phyloP scores from a whole-genome alignment of 2,329 filamentous ascomycete genomes.

The Cladosporium sp. region DNA sequence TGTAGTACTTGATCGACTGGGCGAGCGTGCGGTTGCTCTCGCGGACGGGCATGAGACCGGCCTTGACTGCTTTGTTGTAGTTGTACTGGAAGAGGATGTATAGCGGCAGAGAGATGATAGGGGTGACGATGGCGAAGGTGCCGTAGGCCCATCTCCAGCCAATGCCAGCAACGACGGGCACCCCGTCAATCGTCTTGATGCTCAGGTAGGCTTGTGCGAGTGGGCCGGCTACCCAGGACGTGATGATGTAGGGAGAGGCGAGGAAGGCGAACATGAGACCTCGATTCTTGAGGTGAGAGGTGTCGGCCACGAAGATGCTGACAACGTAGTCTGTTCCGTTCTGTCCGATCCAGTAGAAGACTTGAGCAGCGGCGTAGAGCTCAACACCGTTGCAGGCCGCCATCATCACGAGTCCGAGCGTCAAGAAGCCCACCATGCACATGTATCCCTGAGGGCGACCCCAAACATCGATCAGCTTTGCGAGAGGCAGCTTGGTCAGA shows the following conservation, averaged over 20 bases:
- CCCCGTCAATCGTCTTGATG: background rate
- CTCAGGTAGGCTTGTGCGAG: constrained; percentile 21
- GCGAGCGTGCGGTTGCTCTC: constrained; percentile 44
- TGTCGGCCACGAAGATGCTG: constrained; percentile 64
- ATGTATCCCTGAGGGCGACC: constrained; percentile 61
- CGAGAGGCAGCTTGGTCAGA: constrained; percentile 60
- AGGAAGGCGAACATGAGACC: constrained; percentile 61
- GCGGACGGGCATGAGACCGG: constrained; percentile 45
- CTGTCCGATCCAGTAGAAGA: constrained; percentile 61
- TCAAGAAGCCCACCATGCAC: constrained; percentile 49
- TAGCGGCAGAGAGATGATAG: constrained; percentile 57
- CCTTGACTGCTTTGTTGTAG: constrained; percentile 55
- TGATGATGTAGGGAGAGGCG: constrained; percentile 62
- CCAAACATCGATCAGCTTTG: constrained; percentile 65
- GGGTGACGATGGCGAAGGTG: constrained; percentile 61
- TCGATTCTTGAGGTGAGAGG: constrained; percentile 60
- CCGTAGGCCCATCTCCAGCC: constrained; percentile 67
- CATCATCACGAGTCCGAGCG: constrained; percentile 60
- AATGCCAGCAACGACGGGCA: constrained; percentile 9
- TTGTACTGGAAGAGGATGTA: constrained; percentile 55
- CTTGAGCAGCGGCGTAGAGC: constrained; percentile 59
- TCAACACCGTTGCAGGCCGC: constrained; percentile 58
- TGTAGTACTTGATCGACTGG: constrained; percentile 51
- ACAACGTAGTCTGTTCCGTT: constrained; percentile 59
- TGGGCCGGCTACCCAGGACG: constrained; percentile 56